Percentiles rank a stretch among this genome's conserved stretches.
Conservation (phyloP, 495 filamentous ascomycete species). For the Podospora pseudocomata region DNA sequence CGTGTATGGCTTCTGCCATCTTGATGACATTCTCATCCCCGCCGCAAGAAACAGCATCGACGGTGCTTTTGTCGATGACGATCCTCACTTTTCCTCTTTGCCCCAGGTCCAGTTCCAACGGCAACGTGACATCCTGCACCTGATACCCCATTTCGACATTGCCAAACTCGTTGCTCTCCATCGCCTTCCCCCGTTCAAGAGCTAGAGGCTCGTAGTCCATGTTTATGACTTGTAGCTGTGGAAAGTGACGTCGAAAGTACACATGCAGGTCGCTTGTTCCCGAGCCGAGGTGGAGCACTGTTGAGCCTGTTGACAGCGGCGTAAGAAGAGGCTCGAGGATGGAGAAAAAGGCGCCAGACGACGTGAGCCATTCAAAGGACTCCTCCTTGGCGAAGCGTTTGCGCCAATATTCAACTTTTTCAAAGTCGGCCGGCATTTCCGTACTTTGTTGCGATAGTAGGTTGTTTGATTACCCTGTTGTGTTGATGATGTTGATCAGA, state of each 20-base stretch:
- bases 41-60: conserved; percentile 40
- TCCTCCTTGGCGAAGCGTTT: conserved; percentile 35
- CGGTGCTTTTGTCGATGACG: conserved; percentile 43
- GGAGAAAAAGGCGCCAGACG: conserved; percentile 35
- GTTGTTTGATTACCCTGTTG: too few species aligned
- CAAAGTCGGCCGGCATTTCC: conserved; percentile 14
- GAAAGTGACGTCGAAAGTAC: conserved; percentile 29
- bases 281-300: conserved; percentile 39
- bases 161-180: conserved; percentile 34
- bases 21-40: conserved; percentile 25
- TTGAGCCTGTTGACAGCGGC: background rate
- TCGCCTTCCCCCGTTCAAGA: conserved; percentile 31
- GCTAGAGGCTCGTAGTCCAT: conserved; percentile 44
- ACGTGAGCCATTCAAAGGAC: conserved; percentile 40
- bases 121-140: conserved; percentile 35
- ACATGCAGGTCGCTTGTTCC: conserved; percentile 44
- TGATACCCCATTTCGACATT: conserved; percentile 35
- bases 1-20: conserved; percentile 30
- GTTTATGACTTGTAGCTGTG: conserved; percentile 36
- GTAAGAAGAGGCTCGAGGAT: conserved; percentile 33
- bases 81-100: conserved; percentile 25
- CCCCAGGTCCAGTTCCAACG: conserved; percentile 9
- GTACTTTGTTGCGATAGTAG: too few species aligned
- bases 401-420: conserved; percentile 34
- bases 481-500: too few species aligned